These are phyloP conservation scores for Phaeodactylum tricornutum DNA, from an alignment of 108 stramenopile genomes.

Conservation along the genomic window DNA sequence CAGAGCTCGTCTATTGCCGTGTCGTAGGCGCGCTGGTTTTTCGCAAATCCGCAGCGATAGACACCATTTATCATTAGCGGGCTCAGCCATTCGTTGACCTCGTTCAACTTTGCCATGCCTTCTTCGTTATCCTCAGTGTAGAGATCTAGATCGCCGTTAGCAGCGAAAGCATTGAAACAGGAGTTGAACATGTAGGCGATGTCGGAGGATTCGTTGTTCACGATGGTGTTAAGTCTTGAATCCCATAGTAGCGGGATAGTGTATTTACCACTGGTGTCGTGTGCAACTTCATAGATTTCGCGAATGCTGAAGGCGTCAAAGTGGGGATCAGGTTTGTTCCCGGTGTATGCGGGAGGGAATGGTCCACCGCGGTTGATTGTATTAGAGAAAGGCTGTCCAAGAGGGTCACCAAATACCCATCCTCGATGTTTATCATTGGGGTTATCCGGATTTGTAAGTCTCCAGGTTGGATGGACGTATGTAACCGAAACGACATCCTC, in stretches of 20 bases:
- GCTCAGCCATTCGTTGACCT: slow-evolving; percentile 87
- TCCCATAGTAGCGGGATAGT: slow-evolving; percentile 95
- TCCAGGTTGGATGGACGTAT: slow-evolving; percentile 79
- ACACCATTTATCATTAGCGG: slow-evolving; percentile 93
- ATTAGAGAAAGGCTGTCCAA: slow-evolving; percentile 44
- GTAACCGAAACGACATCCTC: slow-evolving; percentile 82
- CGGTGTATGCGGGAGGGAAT: slow-evolving; percentile 61
- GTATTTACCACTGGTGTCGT: slow-evolving; percentile 81
- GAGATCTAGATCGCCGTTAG: slow-evolving; percentile 72
- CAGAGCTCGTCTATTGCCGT: slow-evolving; percentile 79
- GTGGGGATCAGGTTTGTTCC: slow-evolving; percentile 60
- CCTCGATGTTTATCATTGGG: slow-evolving; percentile 78
- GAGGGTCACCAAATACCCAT: slow-evolving; percentile 81
- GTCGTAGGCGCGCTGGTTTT: slow-evolving; percentile 89
- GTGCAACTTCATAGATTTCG: slow-evolving; percentile 40
- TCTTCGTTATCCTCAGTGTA: slow-evolving; percentile 72
- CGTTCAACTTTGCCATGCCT: slow-evolving; percentile 51
- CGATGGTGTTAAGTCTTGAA: slow-evolving; percentile 87
- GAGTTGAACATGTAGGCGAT: slow-evolving; percentile 96
- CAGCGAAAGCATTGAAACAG: slow-evolving; percentile 75
- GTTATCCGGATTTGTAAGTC: slow-evolving; percentile 61
- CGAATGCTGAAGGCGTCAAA: slow-evolving; percentile 28
- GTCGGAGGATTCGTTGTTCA: slow-evolving; percentile 96
- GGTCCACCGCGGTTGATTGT: slow-evolving; percentile 67
- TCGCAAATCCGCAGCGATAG: slow-evolving; percentile 94